These are phyloP conservation scores for Hyaloperonospora arabidopsidis DNA, from an alignment of 352 stramenopile species.

Conservation along the genomic window DNA sequence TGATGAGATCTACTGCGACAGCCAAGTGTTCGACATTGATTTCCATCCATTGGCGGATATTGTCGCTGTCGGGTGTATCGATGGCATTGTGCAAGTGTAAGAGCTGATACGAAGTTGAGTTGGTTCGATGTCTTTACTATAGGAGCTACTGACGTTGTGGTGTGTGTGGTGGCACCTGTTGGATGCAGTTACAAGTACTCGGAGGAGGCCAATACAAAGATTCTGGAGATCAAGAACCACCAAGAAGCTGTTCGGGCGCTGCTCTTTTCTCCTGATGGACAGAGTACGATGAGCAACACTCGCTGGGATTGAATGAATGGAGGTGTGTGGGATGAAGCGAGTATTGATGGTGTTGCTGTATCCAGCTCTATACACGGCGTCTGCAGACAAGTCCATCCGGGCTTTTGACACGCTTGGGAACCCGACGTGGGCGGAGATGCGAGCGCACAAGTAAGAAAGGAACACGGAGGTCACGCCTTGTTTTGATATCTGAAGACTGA, in stretches of 20 bases:
- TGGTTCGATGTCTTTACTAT: neutral
- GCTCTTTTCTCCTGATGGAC: slow-evolving; percentile 68
- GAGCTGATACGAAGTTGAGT: slow-evolving; percentile 1
- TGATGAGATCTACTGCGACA: slow-evolving; percentile 65
- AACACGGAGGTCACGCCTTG: neutral
- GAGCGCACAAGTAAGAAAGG: slow-evolving; percentile 56
- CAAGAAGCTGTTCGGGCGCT: slow-evolving; percentile 61
- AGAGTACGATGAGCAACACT: slow-evolving; percentile 33
- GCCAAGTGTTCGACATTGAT: slow-evolving; percentile 80
- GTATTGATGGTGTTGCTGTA: slow-evolving; percentile 10
- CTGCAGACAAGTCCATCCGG: slow-evolving; percentile 74
- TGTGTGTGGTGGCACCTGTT: slow-evolving; percentile 1
- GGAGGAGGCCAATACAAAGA: slow-evolving; percentile 55
- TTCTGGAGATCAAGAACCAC: slow-evolving; percentile 71
- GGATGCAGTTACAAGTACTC: slow-evolving; percentile 67
- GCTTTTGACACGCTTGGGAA: slow-evolving; percentile 75
- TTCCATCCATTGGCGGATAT: slow-evolving; percentile 73
- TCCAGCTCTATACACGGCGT: slow-evolving; percentile 68
- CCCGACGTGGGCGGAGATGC: slow-evolving; percentile 69
- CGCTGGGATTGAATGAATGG: too few species aligned
- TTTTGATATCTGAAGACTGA: slow-evolving; percentile 1
- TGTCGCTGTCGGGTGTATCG: slow-evolving; percentile 65
- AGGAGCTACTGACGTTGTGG: slow-evolving; percentile 2
- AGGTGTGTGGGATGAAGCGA: neutral
- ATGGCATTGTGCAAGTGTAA: slow-evolving; percentile 77